Conservation (phyloP, 768 basidiomycete genomes). For the Boletales sp. region DNA sequence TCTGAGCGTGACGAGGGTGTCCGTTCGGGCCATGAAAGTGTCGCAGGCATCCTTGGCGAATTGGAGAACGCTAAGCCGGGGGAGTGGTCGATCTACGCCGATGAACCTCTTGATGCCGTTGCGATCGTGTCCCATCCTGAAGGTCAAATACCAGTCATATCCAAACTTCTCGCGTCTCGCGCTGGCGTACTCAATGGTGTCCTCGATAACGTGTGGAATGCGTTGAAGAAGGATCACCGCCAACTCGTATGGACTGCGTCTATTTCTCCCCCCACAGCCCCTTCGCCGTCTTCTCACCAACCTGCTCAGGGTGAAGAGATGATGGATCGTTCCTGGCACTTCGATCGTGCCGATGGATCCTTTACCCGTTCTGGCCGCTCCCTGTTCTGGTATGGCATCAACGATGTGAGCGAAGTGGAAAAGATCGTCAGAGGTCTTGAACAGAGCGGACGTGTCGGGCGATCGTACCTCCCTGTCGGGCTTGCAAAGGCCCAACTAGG, state of each 20-base stretch:
- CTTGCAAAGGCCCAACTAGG: slow-evolving; percentile 17
- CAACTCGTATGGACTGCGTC: slow-evolving; percentile 97
- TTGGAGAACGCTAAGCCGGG: slow-evolving; percentile 68
- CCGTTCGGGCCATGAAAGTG: slow-evolving; percentile 73
- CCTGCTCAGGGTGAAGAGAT: slow-evolving; percentile 68
- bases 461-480: slow-evolving; percentile 73
- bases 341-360: slow-evolving; percentile 95
- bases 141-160: slow-evolving; percentile 86
- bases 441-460: slow-evolving; percentile 75
- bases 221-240: slow-evolving; percentile 93
- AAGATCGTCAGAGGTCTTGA: slow-evolving; percentile 72
- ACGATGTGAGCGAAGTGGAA: slow-evolving; percentile 91
- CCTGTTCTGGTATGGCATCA: slow-evolving; percentile 97
- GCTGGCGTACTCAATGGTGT: slow-evolving; percentile 91
- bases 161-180: slow-evolving; percentile 85
- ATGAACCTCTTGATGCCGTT: slow-evolving; percentile 93
- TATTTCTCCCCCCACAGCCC: slow-evolving; percentile 32
- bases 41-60: slow-evolving; percentile 70
- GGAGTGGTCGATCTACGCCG: slow-evolving; percentile 95
- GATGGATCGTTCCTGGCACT: slow-evolving; percentile 91
- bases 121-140: slow-evolving; percentile 92
- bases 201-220: slow-evolving; percentile 94
- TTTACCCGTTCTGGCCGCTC: slow-evolving; percentile 93
- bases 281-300: slow-evolving; percentile 1
- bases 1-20: slow-evolving; percentile 96